Evolutionary conservation across 352 stramenopile species (phyloP), one percentile per base, ranked within the genome.

Genomic region (Globisporangium echinulatum): DNA sequence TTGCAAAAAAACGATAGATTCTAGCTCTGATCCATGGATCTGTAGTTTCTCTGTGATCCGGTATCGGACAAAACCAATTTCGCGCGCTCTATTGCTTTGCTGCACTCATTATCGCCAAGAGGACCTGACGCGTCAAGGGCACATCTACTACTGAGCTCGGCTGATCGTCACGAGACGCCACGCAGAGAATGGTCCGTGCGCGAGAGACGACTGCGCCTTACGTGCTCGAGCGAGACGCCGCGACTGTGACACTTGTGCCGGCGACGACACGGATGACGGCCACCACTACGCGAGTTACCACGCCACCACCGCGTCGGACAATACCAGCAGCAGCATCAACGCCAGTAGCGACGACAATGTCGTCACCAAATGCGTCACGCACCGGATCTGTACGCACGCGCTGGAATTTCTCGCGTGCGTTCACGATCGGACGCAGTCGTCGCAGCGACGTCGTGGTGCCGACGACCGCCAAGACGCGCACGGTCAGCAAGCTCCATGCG

Each of bases 401-500:
- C 13, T 81, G 74, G 73, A 64, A 75, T 46, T 92, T 92, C 59
- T 61, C 57, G 11, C 54, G 59, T 33, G 69, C 77, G 39, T 92
- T 92, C 61, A 87, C 77, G 37, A 75, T 92, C 42, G 83, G 83
- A 1, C 77, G 83, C 39, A 90, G 80, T 63, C 77, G 83, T 36
- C 68, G 71, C 13, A 88, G 83, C 47, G 83, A 90, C 48, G 64
- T 90, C 54, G 75, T 79, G 54, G 90, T 90, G 54, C 61, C 72
- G 9, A 92, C 81, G 19, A 87, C 68, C 14, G 75, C 85, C 39
- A 77, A 85, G 56, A 92, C 83, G 53, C 78, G 79, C 36, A 90
- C 83, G 5, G 76, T 92, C 44, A 92, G 83, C 64, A 90, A 90
- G 65, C 68, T 70, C 17, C 83, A 92, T 56, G 73, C 77, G 42